phyloP scores from a whole-genome alignment of 2,329 filamentous ascomycete species.

The Aspergillus transmontanensis region DNA sequence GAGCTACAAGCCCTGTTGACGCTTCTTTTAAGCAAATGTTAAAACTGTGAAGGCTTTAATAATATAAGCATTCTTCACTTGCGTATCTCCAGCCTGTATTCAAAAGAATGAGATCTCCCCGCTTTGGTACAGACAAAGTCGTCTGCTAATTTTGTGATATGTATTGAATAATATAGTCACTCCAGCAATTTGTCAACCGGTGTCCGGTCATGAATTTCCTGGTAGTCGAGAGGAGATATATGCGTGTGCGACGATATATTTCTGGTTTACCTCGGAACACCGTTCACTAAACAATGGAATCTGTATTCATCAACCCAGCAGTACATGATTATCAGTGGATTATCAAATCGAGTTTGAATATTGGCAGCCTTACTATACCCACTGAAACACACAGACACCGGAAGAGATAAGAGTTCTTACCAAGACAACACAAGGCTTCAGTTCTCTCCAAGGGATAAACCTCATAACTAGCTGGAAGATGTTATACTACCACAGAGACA shows the following conservation, averaged over 20 bases:
- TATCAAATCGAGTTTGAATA: neutral
- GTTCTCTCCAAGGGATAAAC: no score
- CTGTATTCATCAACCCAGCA: neutral
- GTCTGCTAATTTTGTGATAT: neutral
- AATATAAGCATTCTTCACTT: neutral
- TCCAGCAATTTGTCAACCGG: neutral
- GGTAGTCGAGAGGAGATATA: neutral
- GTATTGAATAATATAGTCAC: neutral
- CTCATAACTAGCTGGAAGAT: no score
- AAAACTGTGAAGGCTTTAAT: neutral
- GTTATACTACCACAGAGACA: neutral
- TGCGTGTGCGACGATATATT: neutral
- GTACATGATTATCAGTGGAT: neutral
- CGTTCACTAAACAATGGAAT: no score
- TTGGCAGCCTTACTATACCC: neutral
- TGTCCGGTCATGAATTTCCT: neutral
- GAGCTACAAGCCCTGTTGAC: constrained; percentile 1
- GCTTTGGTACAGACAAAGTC: neutral
- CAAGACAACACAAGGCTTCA: no score
- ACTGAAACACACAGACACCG: neutral
- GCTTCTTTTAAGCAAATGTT: neutral
- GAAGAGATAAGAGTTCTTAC: neutral
- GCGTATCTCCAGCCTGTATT: neutral
- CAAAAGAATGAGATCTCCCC: no score
- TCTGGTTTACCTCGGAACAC: no score